Percentiles rank a stretch among this genome's conserved stretches.
These are phyloP conservation scores for Cladophialophora chaetospira DNA, from an alignment of 2,329 filamentous ascomycete genomes.

Conservation along the genomic window DNA sequence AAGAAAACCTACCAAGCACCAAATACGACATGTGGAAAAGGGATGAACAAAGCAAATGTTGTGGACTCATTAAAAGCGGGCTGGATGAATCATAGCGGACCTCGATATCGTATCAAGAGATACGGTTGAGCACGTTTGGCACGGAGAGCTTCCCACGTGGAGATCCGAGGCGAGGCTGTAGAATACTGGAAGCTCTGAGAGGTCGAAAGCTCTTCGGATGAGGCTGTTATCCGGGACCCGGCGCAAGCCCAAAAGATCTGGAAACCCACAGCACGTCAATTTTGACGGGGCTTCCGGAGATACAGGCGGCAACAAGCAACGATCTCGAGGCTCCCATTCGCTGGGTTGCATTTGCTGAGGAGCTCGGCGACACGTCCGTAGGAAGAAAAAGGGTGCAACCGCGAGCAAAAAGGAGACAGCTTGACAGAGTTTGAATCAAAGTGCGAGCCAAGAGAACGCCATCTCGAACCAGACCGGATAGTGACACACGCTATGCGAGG, in stretches of 20 bases:
- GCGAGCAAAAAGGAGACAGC: background rate
- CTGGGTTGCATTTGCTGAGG: background rate
- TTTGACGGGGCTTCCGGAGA: background rate
- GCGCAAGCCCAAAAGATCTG: background rate
- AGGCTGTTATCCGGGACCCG: slow-evolving; percentile 5
- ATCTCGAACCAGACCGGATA: background rate
- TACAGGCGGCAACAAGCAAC: slow-evolving; percentile 4
- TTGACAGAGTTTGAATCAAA: too few species aligned
- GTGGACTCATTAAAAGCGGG: slow-evolving; percentile 5
- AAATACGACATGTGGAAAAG: background rate
- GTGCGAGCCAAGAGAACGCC: background rate
- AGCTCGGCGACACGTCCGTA: background rate
- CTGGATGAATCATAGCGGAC: slow-evolving; percentile 11
- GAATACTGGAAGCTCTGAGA: background rate
- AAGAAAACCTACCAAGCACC: background rate
- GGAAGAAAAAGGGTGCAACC: background rate
- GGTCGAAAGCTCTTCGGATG: slow-evolving; percentile 2
- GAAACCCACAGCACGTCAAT: background rate
- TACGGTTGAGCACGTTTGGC: slow-evolving; percentile 5
- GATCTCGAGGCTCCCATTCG: background rate
- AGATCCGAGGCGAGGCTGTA: slow-evolving; percentile 17
- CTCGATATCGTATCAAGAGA: slow-evolving; percentile 7
- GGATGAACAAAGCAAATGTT: background rate
- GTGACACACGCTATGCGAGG: background rate
- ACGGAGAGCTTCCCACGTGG: slow-evolving; percentile 6